Percentiles rank a stretch among this genome's conserved stretches.
These are phyloP conservation scores for Auricularia cornea DNA, from an alignment of 768 basidiomycete species.

Conservation along the genomic window DNA sequence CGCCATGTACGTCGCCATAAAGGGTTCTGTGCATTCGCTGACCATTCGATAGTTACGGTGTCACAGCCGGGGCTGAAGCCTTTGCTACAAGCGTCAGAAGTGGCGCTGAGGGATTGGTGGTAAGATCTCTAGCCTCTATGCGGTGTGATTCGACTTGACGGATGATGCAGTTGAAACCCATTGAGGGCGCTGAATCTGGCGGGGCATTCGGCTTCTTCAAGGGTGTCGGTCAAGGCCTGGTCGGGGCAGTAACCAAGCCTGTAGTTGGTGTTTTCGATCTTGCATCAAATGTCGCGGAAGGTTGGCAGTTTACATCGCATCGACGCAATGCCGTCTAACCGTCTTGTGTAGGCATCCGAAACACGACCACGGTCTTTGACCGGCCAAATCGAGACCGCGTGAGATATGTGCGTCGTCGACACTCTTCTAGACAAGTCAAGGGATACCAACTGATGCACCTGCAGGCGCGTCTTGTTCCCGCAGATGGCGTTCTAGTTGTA, in stretches of 20 bases:
- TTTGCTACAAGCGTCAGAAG: slow-evolving; percentile 90
- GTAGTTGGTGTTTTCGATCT: slow-evolving; percentile 95
- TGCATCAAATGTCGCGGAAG: slow-evolving; percentile 90
- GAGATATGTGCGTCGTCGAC: slow-evolving; percentile 48
- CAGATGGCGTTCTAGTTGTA: slow-evolving; percentile 83
- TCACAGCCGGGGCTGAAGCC: slow-evolving; percentile 89
- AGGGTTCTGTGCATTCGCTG: slow-evolving; percentile 1
- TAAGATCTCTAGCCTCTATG: slow-evolving; percentile 25
- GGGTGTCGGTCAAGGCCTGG: slow-evolving; percentile 91
- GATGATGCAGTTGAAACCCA: slow-evolving; percentile 72
- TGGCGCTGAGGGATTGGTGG: slow-evolving; percentile 92
- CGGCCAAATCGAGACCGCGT: slow-evolving; percentile 81
- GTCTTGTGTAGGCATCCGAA: slow-evolving; percentile 67
- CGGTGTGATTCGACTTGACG: background rate
- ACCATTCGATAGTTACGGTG: slow-evolving; percentile 66
- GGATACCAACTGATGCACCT: too few species aligned
- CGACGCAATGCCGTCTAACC: background rate
- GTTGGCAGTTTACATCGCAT: slow-evolving; percentile 25
- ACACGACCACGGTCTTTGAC: slow-evolving; percentile 98
- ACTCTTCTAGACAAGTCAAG: too few species aligned
- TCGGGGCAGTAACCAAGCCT: slow-evolving; percentile 96
- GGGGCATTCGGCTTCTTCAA: slow-evolving; percentile 97
- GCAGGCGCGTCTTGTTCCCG: slow-evolving; percentile 79
- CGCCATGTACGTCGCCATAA: slow-evolving; percentile 55
- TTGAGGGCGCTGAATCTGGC: slow-evolving; percentile 91